Conservation (phyloP, 306 rosid genomes). For the Senna tora region DNA sequence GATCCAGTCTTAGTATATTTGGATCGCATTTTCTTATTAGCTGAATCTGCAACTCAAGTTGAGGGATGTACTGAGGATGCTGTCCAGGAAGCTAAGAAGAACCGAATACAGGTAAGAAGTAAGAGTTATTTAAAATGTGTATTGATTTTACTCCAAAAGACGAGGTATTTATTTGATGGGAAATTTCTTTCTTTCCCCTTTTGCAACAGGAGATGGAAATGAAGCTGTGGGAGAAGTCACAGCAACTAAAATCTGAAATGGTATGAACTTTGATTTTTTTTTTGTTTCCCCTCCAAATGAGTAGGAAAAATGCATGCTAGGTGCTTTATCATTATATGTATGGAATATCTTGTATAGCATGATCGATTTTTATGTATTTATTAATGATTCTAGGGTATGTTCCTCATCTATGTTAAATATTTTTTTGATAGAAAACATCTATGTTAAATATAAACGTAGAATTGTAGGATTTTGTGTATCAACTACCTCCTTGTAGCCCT, state of each 20-base stretch:
- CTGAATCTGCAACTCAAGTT: conserved; percentile 95
- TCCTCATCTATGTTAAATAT: background rate
- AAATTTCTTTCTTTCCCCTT: conserved; percentile 33
- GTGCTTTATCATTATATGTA: conserved; percentile 3
- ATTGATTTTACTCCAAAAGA: conserved; percentile 23
- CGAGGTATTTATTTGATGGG: conserved; percentile 21
- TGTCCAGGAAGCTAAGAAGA: conserved; percentile 90
- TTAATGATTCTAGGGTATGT: background rate
- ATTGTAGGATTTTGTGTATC: conserved; percentile 10
- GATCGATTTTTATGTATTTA: conserved; percentile 1
- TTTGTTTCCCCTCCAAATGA: conserved; percentile 21
- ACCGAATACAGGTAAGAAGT: conserved; percentile 72
- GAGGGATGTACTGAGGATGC: conserved; percentile 84
- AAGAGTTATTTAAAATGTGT: conserved; percentile 31
- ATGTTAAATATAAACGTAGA: background rate
- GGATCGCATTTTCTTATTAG: conserved; percentile 92
- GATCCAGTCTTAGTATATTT: conserved; percentile 91
- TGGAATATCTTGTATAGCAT: background rate
- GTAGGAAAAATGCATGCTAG: conserved; percentile 20
- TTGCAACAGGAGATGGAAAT: conserved; percentile 86
- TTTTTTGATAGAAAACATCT: too few species aligned
- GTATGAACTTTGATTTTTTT: conserved; percentile 48
- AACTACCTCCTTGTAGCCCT: conserved; percentile 18
- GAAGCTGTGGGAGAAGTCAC: conserved; percentile 82
- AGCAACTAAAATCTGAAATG: conserved; percentile 74